Evolutionary conservation across 495 filamentous ascomycete species (phyloP).

Genomic region (Xylaria bambusicola): DNA sequence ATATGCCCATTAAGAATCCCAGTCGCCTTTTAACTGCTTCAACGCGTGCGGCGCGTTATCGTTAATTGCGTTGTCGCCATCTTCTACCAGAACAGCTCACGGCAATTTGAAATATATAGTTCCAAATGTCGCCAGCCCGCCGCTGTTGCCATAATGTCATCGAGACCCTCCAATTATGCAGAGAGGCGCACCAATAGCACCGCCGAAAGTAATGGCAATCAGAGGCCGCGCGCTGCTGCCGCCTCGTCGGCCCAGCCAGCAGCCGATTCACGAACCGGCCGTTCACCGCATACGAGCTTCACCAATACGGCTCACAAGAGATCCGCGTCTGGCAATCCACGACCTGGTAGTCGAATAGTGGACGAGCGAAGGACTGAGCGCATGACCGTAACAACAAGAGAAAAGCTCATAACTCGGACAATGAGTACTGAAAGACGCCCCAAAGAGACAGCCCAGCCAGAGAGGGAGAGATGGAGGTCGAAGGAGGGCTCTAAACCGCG

Average conservation of each 20-base stretch:
- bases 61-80: neutral
- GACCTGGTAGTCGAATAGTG: conserved; percentile 40
- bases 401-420: conserved; percentile 62
- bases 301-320: conserved; percentile 44
- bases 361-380: conserved; percentile 53
- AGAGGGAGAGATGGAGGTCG: conserved; percentile 31
- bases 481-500: conserved; percentile 46
- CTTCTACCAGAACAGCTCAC: conserved; percentile 12
- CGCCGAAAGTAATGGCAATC: conserved; percentile 36
- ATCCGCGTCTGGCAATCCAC: conserved; percentile 43
- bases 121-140: conserved; percentile 27
- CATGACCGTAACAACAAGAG: conserved; percentile 62
- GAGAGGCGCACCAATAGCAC: conserved; percentile 44
- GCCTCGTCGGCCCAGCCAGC: conserved; percentile 23
- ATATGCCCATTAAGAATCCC: no score
- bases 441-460: conserved; percentile 33
- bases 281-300: conserved; percentile 29
- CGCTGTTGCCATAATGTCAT: conserved; percentile 39
- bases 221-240: conserved; percentile 39
- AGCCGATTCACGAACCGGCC: conserved; percentile 25
- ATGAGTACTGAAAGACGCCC: conserved; percentile 67
- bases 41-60: conserved; percentile 12
- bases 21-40: no score
- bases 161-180: conserved; percentile 35
- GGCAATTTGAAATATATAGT: conserved; percentile 16